A percentile compares a stretch with the other conserved stretches of the same genome.
Evolutionary conservation across 371 early-diverging fungal genomes (phyloP).

Genomic region (Entomophthora muscae): DNA sequence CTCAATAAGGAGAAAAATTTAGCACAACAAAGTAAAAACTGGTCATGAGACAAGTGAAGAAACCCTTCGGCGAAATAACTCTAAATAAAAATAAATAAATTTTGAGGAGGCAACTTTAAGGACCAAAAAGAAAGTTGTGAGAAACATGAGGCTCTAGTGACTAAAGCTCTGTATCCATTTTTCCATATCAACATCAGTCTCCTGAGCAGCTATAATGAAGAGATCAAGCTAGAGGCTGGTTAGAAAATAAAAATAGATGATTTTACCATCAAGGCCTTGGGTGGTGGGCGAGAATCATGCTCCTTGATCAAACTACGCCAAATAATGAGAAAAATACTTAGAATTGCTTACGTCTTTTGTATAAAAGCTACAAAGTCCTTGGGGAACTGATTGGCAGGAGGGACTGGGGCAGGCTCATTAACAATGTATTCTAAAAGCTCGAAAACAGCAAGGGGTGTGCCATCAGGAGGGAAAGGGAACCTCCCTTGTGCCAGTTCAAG

Average conservation of each 20-base stretch:
- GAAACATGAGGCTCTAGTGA: background rate
- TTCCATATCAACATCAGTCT: slow-evolving; percentile 7
- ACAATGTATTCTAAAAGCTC: slow-evolving; percentile 87
- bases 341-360: slow-evolving; percentile 35
- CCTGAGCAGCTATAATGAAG: background rate
- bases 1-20: too few species aligned
- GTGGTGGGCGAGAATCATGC: background rate
- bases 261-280: background rate
- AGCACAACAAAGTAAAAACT: too few species aligned
- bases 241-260: background rate
- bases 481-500: slow-evolving; percentile 81
- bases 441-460: slow-evolving; percentile 58
- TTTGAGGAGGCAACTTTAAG: background rate
- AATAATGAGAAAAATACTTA: background rate
- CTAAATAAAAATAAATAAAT: background rate
- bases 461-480: slow-evolving; percentile 76
- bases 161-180: background rate
- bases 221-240: background rate
- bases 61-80: too few species aligned
- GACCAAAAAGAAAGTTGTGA: background rate
- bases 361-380: slow-evolving; percentile 60
- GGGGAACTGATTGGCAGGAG: slow-evolving; percentile 52
- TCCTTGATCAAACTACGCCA: slow-evolving; percentile 6
- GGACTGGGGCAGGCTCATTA: slow-evolving; percentile 71
- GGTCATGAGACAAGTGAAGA: too few species aligned